A percentile compares a stretch with the other conserved stretches of the same genome.
Evolutionary conservation across 2,329 filamentous ascomycete genomes (phyloP).

Genomic region (Boeremia lycopersici): DNA sequence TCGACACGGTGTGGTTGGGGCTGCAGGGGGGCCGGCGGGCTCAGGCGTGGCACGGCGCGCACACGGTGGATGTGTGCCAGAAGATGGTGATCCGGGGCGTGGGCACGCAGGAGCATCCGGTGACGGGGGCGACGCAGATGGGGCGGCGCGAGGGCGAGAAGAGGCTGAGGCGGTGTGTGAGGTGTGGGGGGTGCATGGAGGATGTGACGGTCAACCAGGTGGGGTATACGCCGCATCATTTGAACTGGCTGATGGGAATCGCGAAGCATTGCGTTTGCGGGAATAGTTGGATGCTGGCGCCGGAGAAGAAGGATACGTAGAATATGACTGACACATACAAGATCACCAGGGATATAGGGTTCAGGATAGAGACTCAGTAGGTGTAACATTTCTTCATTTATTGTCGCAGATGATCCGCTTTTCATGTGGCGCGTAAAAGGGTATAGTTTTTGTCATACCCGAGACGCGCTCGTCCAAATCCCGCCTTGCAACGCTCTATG

Average conservation of each 20-base stretch:
- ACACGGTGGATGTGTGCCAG: slow-evolving; percentile 64
- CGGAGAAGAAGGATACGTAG: slow-evolving; percentile 27
- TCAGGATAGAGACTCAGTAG: background rate
- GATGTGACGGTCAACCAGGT: slow-evolving; percentile 46
- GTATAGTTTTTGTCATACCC: slow-evolving; percentile 10
- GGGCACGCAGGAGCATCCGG: slow-evolving; percentile 34
- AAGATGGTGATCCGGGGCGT: slow-evolving; percentile 53
- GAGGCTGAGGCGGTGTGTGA: slow-evolving; percentile 47
- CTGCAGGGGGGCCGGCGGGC: slow-evolving; percentile 64
- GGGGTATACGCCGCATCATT: slow-evolving; percentile 39
- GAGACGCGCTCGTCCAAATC: slow-evolving; percentile 5
- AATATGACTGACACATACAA: background rate
- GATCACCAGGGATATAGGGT: background rate
- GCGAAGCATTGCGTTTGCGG: slow-evolving; percentile 49
- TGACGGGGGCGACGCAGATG: slow-evolving; percentile 5
- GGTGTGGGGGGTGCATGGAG: slow-evolving; percentile 55
- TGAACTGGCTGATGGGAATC: slow-evolving; percentile 45
- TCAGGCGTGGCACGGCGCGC: slow-evolving; percentile 65
- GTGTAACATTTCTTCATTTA: slow-evolving; percentile 26
- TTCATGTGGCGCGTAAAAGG: slow-evolving; percentile 26
- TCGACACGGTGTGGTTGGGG: slow-evolving; percentile 72
- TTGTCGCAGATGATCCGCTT: slow-evolving; percentile 26
- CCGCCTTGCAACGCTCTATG: slow-evolving; percentile 47
- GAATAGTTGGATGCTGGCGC: slow-evolving; percentile 45
- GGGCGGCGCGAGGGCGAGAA: slow-evolving; percentile 29